Evolutionary conservation across 805 yeast genomes (phyloP).

Genomic region (Kuraishia piskuri): DNA sequence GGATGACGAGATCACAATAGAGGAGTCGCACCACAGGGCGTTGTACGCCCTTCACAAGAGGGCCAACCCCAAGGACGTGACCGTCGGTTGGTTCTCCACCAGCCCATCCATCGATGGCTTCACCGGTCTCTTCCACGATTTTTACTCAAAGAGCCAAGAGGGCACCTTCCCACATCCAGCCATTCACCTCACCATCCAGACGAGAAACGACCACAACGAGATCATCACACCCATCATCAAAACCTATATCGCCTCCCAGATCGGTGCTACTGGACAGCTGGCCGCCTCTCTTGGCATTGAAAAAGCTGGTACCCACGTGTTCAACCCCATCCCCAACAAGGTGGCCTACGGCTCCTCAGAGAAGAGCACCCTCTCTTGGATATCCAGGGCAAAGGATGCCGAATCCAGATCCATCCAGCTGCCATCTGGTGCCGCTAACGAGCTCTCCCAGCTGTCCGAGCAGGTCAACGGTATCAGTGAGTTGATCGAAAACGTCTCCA

Average conservation of each 20-base stretch:
- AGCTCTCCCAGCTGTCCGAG: conserved; percentile 34
- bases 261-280: conserved; percentile 44
- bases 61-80: conserved; percentile 69
- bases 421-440: conserved; percentile 27
- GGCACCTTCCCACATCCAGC: conserved; percentile 68
- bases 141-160: conserved; percentile 41
- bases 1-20: conserved; percentile 70
- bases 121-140: conserved; percentile 74
- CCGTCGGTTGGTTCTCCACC: conserved; percentile 80
- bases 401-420: conserved; percentile 22
- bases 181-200: conserved; percentile 66
- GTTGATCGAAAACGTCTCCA: conserved; percentile 40
- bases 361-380: conserved; percentile 42
- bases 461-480: conserved; percentile 37
- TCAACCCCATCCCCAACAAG: conserved; percentile 68
- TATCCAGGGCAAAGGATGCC: conserved; percentile 28
- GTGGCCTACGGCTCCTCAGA: conserved; percentile 52
- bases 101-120: conserved; percentile 53
- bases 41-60: conserved; percentile 65
- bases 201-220: conserved; percentile 38
- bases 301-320: conserved; percentile 44
- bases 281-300: conserved; percentile 28
- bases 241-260: conserved; percentile 72
- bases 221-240: conserved; percentile 45
- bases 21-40: conserved; percentile 65